Evolutionary conservation across 2,329 filamentous ascomycete genomes (phyloP).

Genomic region (Dactylellina leptospora): DNA sequence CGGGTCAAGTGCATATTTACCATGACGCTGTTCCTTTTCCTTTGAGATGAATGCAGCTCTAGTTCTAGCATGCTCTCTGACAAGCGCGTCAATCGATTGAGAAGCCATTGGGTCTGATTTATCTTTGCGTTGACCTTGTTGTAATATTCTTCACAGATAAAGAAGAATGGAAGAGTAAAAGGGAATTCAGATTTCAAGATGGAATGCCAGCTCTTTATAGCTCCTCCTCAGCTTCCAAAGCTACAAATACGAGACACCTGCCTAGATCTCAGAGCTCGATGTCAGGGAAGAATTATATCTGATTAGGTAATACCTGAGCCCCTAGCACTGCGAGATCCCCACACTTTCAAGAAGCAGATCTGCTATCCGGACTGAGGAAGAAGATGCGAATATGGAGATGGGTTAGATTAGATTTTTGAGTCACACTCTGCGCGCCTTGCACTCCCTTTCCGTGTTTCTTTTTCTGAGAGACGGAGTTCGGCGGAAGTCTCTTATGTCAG

Average conservation of each 20-base stretch:
- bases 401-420: constrained; percentile 15
- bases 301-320: constrained; percentile 9
- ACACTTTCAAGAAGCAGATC: neutral
- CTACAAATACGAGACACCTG: neutral
- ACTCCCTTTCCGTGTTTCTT: too few species aligned
- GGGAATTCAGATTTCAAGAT: neutral
- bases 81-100: constrained; percentile 30
- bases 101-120: constrained; percentile 19
- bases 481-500: constrained; percentile 21
- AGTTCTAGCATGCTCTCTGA: constrained; percentile 78
- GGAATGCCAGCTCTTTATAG: constrained; percentile 16
- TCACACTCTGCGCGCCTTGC: constrained; percentile 5
- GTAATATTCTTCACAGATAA: constrained; percentile 11
- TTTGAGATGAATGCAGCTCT: constrained; percentile 78
- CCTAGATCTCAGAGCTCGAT: neutral
- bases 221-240: neutral
- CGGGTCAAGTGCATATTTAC: constrained; percentile 63
- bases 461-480: constrained; percentile 27
- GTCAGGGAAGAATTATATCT: neutral
- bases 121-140: constrained; percentile 39
- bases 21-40: constrained; percentile 83
- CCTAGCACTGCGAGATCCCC: constrained; percentile 7
- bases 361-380: constrained; percentile 26
- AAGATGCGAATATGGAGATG: constrained; percentile 21
- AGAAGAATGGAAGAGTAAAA: neutral